Conservation (phyloP, 2,329 filamentous ascomycete genomes). For the Fusarium guadeloupense region DNA sequence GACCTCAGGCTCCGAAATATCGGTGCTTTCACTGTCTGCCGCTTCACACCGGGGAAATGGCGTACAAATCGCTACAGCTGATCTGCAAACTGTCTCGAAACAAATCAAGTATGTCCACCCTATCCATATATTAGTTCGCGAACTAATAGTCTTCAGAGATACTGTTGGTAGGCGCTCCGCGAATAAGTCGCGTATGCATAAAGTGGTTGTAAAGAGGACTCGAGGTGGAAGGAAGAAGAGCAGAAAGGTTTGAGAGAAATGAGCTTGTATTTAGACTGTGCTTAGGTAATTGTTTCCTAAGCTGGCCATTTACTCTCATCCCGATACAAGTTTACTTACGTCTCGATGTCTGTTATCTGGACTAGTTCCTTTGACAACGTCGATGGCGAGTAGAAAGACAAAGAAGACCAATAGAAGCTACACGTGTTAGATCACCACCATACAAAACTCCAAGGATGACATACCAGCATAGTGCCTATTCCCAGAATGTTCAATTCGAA, state of each 20-base stretch:
- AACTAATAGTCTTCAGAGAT: neutral
- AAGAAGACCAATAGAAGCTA: conserved; percentile 40
- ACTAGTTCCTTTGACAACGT: conserved; percentile 19
- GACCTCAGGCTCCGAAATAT: conserved; percentile 15
- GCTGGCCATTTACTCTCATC: no score
- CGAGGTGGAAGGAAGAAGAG: neutral
- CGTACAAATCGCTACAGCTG: neutral
- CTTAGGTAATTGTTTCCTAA: no score
- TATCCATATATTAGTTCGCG: neutral
- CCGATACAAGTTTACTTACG: no score
- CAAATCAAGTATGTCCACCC: neutral
- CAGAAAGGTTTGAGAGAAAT: neutral
- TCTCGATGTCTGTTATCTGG: neutral
- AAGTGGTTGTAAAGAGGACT: neutral
- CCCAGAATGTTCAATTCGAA: conserved; percentile 43
- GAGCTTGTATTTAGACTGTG: no score
- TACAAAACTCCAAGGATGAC: neutral
- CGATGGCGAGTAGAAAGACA: conserved; percentile 36
- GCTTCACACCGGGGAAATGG: neutral
- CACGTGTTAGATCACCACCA: conserved; percentile 3
- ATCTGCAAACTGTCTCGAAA: neutral
- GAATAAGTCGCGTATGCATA: neutral
- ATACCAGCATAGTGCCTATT: conserved; percentile 29
- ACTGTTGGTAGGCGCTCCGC: neutral
- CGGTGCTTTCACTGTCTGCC: conserved; percentile 4